These are phyloP conservation scores for Cladosporium austrohemisphaericum DNA, from an alignment of 2,329 filamentous ascomycete species.

Conservation along the genomic window DNA sequence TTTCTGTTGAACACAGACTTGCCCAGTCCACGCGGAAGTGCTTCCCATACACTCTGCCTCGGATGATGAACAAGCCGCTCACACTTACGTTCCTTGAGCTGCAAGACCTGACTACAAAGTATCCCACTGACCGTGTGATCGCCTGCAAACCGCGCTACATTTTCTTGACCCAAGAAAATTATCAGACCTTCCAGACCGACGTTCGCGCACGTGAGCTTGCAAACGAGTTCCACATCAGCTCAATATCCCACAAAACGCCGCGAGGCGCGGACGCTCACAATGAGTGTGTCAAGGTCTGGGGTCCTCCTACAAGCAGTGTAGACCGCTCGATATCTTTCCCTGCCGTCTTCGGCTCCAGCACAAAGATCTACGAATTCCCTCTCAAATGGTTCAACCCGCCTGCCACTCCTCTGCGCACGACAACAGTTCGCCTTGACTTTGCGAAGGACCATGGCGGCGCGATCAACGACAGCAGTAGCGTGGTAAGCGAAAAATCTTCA, in stretches of 20 bases:
- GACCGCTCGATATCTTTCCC: conserved; percentile 14
- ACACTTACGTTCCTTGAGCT: conserved; percentile 11
- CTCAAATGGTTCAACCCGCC: conserved; percentile 14
- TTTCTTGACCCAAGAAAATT: conserved; percentile 6
- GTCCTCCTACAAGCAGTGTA: conserved; percentile 4
- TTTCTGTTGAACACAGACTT: conserved; percentile 14
- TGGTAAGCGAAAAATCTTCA: conserved; percentile 1
- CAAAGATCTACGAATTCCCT: conserved; percentile 13
- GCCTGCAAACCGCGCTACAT: conserved; percentile 14
- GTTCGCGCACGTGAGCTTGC: conserved; percentile 11
- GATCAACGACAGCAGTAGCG: background rate
- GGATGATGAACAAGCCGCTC: conserved; percentile 8
- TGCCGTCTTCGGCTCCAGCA: background rate
- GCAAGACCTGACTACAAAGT: conserved; percentile 13
- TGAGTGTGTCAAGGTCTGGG: conserved; percentile 15
- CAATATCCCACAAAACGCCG: conserved; percentile 8
- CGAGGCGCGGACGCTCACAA: conserved; percentile 7
- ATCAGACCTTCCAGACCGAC: conserved; percentile 8
- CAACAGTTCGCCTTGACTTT: background rate
- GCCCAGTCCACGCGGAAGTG: conserved; percentile 14
- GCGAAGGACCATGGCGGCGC: conserved; percentile 6
- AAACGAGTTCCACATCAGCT: conserved; percentile 8
- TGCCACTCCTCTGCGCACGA: background rate
- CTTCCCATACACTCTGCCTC: conserved; percentile 13
- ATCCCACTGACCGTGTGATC: conserved; percentile 1